Percentiles rank a stretch among this genome's conserved stretches.
Conservation (phyloP, 2,329 filamentous ascomycete species). For the Lasiodiplodia hormozganensis region DNA sequence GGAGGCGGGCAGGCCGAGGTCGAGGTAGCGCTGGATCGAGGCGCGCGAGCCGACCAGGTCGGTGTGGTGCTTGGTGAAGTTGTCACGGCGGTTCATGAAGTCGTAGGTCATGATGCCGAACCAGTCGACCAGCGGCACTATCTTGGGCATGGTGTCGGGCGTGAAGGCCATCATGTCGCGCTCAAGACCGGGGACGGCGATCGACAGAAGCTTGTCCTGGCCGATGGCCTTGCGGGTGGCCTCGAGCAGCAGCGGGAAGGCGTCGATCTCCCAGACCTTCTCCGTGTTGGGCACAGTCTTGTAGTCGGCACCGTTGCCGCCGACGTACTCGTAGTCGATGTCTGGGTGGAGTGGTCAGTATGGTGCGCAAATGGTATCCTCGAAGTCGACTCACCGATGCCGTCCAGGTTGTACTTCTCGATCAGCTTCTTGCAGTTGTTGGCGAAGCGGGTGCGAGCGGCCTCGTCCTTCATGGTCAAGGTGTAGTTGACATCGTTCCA, state of each 20-base stretch:
- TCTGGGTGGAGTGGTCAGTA: constrained; percentile 49
- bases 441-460: constrained; percentile 64
- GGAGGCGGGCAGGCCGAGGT: constrained; percentile 60
- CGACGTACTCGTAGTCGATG: constrained; percentile 71
- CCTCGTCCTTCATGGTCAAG: constrained; percentile 39
- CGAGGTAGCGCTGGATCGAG: constrained; percentile 65
- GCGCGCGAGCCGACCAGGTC: constrained; percentile 64
- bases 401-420: constrained; percentile 68
- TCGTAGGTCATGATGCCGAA: constrained; percentile 78
- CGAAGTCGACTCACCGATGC: constrained; percentile 55
- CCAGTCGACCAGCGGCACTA: constrained; percentile 68
- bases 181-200: constrained; percentile 69
- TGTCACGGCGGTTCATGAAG: constrained; percentile 73
- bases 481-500: constrained; percentile 68
- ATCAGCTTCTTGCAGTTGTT: constrained; percentile 70
- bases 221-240: constrained; percentile 67
- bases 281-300: constrained; percentile 63
- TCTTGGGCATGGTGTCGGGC: constrained; percentile 61
- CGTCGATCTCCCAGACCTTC: constrained; percentile 66
- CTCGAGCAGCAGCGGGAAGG: constrained; percentile 66
- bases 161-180: constrained; percentile 75
- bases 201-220: constrained; percentile 65
- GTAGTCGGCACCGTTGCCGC: constrained; percentile 74
- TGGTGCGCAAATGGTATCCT: not conserved
- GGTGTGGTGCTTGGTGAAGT: constrained; percentile 68